Evolutionary conservation across 768 basidiomycete species (phyloP).

Genomic region (Panaeolus cyanescens): DNA sequence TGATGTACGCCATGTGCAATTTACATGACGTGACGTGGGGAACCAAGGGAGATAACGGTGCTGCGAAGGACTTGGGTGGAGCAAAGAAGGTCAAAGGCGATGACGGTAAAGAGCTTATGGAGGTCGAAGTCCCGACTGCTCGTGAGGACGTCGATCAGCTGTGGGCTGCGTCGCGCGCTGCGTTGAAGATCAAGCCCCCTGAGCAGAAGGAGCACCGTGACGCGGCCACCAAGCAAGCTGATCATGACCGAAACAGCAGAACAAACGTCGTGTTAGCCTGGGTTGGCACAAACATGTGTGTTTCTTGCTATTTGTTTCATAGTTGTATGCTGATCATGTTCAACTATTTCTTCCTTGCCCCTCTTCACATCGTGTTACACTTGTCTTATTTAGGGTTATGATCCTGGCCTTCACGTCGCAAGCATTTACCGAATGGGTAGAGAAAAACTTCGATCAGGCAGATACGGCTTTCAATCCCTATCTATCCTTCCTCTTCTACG

Average conservation of each 20-base stretch:
- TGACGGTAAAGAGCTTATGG: slow-evolving; percentile 84
- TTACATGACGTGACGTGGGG: slow-evolving; percentile 91
- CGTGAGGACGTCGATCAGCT: slow-evolving; percentile 88
- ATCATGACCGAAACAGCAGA: slow-evolving; percentile 81
- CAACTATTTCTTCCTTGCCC: slow-evolving; percentile 5
- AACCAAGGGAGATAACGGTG: slow-evolving; percentile 90
- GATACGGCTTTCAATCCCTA: slow-evolving; percentile 85
- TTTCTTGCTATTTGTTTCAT: slow-evolving; percentile 19
- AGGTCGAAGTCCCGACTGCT: slow-evolving; percentile 80
- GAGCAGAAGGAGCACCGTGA: slow-evolving; percentile 82
- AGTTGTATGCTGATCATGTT: not conserved
- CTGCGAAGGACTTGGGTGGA: slow-evolving; percentile 85
- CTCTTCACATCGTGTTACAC: slow-evolving; percentile 9
- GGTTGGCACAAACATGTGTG: slow-evolving; percentile 85
- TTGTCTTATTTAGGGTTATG: slow-evolving; percentile 49
- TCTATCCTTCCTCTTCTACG: slow-evolving; percentile 77
- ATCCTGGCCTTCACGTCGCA: slow-evolving; percentile 76
- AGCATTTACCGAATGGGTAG: slow-evolving; percentile 76
- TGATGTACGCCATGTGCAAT: slow-evolving; percentile 96
- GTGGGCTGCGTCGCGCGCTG: slow-evolving; percentile 75
- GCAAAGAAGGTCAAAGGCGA: slow-evolving; percentile 88
- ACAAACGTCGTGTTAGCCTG: slow-evolving; percentile 85
- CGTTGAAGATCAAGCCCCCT: slow-evolving; percentile 69
- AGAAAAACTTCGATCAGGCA: slow-evolving; percentile 50
- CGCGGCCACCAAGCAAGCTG: slow-evolving; percentile 86